Evolutionary conservation across 176 grass and related monocot species (phyloP), one percentile per base, ranked within the genome.

Genomic region (Leersia perrieri): DNA sequence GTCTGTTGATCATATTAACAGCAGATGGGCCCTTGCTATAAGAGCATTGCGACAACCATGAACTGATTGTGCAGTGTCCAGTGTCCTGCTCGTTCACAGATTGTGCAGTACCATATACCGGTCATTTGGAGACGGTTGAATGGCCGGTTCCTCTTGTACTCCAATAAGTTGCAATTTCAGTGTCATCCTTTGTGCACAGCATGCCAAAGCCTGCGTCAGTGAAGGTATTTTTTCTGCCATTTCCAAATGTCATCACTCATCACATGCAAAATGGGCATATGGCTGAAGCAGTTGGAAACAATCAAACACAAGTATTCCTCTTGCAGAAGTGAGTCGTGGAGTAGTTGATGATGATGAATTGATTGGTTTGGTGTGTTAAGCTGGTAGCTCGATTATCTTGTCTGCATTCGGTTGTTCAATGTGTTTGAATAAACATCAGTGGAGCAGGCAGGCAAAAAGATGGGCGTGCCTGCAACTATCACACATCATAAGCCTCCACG

Each of bases 41-140:
- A 22, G 49, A 51, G 45, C 16, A 51, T 51, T 6, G 16, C 51
- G 5, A 42, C 49, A 61, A 68, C 53, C 53, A 65, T 38, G 13
- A 69, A 75, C 63, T 80, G 70, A 79, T 68, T 51, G 64, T 75
- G 86, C 20, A 65, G 70, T n/a, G 49, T n/a, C 49, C 41, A 49
- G 34, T 25, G 53, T 66, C 53, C 57, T 82, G 16, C 26, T 82
- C 18, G 27, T 45, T 45, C 42, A 45, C 28, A 63, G 27, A 34
- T 61, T 28, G 3, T 25, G 69, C 84, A 63, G 75, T 74, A 20
- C 75, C 75, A 26, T 45, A 53, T 20, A 22, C 20, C 3, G 60
- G 53, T 26, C 40, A 55, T 33, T 26, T 11, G 53, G 73, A 35
- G 11, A 79, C 74, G 23, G 31, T 62, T 40, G 75, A 32, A 80